A percentile compares a stretch with the other conserved stretches of the same genome.
Evolutionary conservation across 2,329 filamentous ascomycete species (phyloP).

Genomic region (Aspergillus amoenus): DNA sequence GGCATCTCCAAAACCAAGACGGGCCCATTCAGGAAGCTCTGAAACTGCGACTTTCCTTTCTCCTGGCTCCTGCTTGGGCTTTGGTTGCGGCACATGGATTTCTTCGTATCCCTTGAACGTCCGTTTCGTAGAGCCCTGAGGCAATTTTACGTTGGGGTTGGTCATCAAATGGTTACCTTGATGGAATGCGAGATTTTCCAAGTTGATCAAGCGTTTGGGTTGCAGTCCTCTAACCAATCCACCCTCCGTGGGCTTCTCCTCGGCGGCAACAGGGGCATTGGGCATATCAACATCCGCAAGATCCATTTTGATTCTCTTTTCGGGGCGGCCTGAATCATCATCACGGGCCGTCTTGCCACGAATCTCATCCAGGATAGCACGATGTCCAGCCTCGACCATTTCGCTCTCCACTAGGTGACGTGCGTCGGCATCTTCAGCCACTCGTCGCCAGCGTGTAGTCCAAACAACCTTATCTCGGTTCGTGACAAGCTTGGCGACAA

Average conservation of each 20-base stretch:
- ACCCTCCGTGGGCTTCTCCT: conserved; percentile 61
- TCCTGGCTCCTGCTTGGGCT: conserved; percentile 76
- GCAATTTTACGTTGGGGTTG: conserved; percentile 91
- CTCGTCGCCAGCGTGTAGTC: conserved; percentile 83
- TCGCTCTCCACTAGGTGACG: conserved; percentile 79
- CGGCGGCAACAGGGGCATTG: conserved; percentile 51
- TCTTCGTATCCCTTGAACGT: conserved; percentile 98
- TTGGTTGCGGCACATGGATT: conserved; percentile 92
- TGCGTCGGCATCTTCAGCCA: conserved; percentile 72
- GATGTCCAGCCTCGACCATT: conserved; percentile 85
- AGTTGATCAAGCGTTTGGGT: conserved; percentile 82
- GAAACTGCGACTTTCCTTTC: conserved; percentile 81
- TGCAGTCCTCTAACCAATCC: conserved; percentile 78
- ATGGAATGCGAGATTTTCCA: conserved; percentile 95
- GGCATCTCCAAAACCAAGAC: conserved; percentile 77
- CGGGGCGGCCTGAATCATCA: conserved; percentile 59
- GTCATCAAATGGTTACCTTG: conserved; percentile 99
- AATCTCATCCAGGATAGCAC: conserved; percentile 84
- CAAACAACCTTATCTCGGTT: conserved; percentile 95
- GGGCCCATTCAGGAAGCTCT: conserved; percentile 90
- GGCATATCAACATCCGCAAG: conserved; percentile 85
- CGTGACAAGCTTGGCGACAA: conserved; percentile 85
- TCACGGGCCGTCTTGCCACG: conserved; percentile 64
- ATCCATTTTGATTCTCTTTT: conserved; percentile 80
- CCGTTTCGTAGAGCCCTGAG: conserved; percentile 90